Percentiles rank a stretch among this genome's conserved stretches.
phyloP scores from a whole-genome alignment of 148 eudicot genomes.

The Vaccinium macrocarpon region DNA sequence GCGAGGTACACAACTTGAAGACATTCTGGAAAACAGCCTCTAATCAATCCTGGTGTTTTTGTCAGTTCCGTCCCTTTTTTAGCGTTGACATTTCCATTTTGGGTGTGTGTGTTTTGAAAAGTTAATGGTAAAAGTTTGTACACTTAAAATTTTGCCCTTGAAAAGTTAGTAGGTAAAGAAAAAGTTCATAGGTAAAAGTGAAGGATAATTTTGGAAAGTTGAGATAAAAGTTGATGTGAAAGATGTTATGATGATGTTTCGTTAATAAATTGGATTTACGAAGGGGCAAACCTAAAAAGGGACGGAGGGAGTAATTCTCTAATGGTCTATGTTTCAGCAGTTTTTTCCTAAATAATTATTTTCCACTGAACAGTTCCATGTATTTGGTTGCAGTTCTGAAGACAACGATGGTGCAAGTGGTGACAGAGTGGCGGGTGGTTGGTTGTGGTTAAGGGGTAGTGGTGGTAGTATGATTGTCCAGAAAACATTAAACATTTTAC shows the following conservation, averaged over 20 bases:
- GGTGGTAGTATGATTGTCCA: neutral
- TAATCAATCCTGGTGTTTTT: neutral
- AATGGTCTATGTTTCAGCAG: neutral
- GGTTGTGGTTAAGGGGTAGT: neutral
- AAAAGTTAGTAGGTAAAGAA: no score
- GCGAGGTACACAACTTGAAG: neutral
- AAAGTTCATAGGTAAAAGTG: no score
- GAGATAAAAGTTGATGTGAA: no score
- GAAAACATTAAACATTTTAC: neutral
- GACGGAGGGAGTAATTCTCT: neutral
- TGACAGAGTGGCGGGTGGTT: neutral
- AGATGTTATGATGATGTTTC: no score
- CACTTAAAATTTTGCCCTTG: no score
- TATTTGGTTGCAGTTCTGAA: neutral
- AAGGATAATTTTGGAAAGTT: no score
- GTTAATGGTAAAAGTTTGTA: no score
- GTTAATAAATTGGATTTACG: no score
- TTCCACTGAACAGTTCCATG: neutral
- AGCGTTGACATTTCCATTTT: no score
- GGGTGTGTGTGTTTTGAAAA: no score
- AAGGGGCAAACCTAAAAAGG: no score
- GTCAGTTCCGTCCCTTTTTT: neutral
- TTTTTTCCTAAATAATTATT: neutral
- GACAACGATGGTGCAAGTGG: neutral
- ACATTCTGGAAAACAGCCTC: neutral